Evolutionary conservation across 75 land plant species (phyloP).

Genomic region (Ceratopteris richardii): DNA sequence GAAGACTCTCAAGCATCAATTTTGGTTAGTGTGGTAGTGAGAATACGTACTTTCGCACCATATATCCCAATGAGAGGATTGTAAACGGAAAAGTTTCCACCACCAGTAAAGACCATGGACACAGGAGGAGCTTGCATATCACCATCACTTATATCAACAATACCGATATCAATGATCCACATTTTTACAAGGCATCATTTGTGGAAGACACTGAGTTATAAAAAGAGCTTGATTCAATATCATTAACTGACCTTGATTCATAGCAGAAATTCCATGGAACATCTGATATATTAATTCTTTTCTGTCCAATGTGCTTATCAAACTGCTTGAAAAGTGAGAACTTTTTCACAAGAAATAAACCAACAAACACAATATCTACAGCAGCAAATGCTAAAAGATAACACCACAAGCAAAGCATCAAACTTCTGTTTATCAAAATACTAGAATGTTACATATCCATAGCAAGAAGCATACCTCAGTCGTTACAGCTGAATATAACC

Average conservation of each 20-base stretch:
- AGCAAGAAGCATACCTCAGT: slow-evolving; percentile 59
- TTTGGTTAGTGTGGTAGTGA: too few relatives aligned
- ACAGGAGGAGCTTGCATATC: too few relatives aligned
- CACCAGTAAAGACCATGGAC: slow-evolving; percentile 30
- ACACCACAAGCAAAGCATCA: neutral
- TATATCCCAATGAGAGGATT: slow-evolving; percentile 37
- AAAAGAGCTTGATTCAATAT: too few relatives aligned
- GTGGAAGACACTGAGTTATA: too few relatives aligned
- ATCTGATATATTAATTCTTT: slow-evolving; percentile 21
- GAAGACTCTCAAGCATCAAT: too few relatives aligned
- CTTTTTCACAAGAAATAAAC: too few relatives aligned
- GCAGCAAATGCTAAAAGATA: neutral
- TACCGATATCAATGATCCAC: neutral
- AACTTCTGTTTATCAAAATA: too few relatives aligned
- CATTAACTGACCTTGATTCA: slow-evolving; percentile 38
- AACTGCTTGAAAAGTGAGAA: too few relatives aligned
- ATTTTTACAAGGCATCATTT: too few relatives aligned
- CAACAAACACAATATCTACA: neutral
- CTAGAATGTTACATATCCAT: too few relatives aligned
- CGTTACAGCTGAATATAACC: slow-evolving; percentile 37
- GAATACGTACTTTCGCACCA: slow-evolving; percentile 33
- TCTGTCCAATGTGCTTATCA: slow-evolving; percentile 39
- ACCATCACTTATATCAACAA: slow-evolving; percentile 3
- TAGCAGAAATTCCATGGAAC: slow-evolving; percentile 60
- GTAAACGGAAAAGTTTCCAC: slow-evolving; percentile 52